These are phyloP conservation scores for Phytophthora aleatoria DNA, from an alignment of 352 stramenopile genomes.

Conservation along the genomic window DNA sequence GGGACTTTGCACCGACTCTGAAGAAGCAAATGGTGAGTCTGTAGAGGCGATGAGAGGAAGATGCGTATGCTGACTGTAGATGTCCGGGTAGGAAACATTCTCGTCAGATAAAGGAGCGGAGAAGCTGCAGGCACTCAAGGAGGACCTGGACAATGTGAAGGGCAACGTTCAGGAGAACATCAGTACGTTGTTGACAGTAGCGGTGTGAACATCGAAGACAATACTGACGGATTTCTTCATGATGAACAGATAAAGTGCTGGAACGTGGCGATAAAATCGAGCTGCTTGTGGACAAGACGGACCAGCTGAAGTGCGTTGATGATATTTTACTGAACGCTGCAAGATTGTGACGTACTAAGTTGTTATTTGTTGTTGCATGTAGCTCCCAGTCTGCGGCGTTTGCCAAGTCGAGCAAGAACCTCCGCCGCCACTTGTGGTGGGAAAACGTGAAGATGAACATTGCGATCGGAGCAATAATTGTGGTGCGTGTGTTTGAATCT, in stretches of 20 bases:
- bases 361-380: neutral
- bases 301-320: slow-evolving; percentile 75
- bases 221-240: slow-evolving; percentile 7
- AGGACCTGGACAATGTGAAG: slow-evolving; percentile 83
- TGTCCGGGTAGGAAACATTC: slow-evolving; percentile 62
- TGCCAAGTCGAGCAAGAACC: slow-evolving; percentile 79
- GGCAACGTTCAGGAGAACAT: slow-evolving; percentile 86
- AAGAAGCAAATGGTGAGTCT: slow-evolving; percentile 83
- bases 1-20: slow-evolving; percentile 80
- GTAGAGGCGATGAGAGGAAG: neutral
- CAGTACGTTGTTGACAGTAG: slow-evolving; percentile 39
- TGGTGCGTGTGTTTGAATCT: slow-evolving; percentile 46
- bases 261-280: slow-evolving; percentile 90
- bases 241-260: slow-evolving; percentile 69
- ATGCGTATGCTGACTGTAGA: slow-evolving; percentile 11
- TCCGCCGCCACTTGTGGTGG: slow-evolving; percentile 84
- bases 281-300: slow-evolving; percentile 85
- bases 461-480: slow-evolving; percentile 66
- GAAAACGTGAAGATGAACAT: slow-evolving; percentile 91
- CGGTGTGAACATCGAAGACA: neutral
- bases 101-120: slow-evolving; percentile 74
- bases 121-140: slow-evolving; percentile 82
- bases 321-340: neutral
- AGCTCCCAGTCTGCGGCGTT: slow-evolving; percentile 85
- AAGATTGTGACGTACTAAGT: slow-evolving; percentile 5